Evolutionary conservation across 1,139 yeast species (phyloP).

Genomic region (Suhomyces terraborum): DNA sequence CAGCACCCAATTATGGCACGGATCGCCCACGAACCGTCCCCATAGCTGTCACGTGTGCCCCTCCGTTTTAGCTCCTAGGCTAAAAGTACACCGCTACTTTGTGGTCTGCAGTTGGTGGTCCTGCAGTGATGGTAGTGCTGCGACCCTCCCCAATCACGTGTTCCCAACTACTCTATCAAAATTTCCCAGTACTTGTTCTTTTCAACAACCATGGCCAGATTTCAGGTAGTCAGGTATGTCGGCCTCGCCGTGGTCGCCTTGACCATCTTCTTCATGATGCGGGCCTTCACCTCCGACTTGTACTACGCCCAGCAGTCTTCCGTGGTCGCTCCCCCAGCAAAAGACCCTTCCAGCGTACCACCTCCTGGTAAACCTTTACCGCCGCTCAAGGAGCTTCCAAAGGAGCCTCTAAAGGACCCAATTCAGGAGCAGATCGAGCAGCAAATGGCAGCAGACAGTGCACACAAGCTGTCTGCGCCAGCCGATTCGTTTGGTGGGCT

Average conservation of each 20-base stretch:
- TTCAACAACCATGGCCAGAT: conserved; percentile 22
- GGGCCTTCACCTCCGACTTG: conserved; percentile 21
- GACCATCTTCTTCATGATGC: conserved; percentile 22
- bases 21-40: too few relatives aligned
- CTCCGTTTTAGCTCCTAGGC: too few relatives aligned
- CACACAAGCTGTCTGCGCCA: too few relatives aligned
- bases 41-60: too few relatives aligned
- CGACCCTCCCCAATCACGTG: not conserved
- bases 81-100: too few relatives aligned
- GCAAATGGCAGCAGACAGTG: conserved; percentile 2
- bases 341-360: not conserved
- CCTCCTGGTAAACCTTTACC: conserved; percentile 1
- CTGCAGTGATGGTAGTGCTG: too few relatives aligned
- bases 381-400: conserved; percentile 27
- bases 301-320: conserved; percentile 31
- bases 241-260: conserved; percentile 23
- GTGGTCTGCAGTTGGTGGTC: too few relatives aligned
- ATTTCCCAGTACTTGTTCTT: not conserved
- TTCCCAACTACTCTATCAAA: not conserved
- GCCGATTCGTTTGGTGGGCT: too few relatives aligned
- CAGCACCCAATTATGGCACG: too few relatives aligned
- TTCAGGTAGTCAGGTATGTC: conserved; percentile 21
- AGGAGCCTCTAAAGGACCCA: too few relatives aligned
- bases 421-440: conserved; percentile 18
- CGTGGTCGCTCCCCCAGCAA: conserved; percentile 17